Evolutionary conservation across 768 basidiomycete genomes (phyloP).

Genomic region (Podaxis pistillaris): DNA sequence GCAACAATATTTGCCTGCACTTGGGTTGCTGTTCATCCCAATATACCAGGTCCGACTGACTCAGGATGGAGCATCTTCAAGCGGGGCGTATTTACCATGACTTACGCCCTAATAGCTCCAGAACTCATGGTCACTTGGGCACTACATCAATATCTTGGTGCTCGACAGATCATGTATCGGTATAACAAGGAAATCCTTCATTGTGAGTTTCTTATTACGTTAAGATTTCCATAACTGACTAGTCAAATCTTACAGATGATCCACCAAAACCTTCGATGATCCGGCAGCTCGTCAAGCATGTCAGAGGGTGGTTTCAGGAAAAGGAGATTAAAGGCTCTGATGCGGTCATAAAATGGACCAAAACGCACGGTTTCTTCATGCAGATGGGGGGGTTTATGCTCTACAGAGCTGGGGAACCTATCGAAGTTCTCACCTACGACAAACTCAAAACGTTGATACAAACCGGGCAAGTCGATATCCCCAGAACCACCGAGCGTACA

Average conservation of each 20-base stretch:
- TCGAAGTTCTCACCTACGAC: slow-evolving; percentile 7
- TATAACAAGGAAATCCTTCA: not conserved
- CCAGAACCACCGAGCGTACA: slow-evolving; percentile 14
- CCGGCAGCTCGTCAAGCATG: not conserved
- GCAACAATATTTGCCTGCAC: slow-evolving; percentile 14
- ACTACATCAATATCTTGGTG: slow-evolving; percentile 13
- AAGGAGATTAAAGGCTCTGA: not conserved
- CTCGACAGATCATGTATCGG: not conserved
- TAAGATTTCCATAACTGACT: not conserved
- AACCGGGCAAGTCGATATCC: slow-evolving; percentile 8
- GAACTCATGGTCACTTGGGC: slow-evolving; percentile 10
- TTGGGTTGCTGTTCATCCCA: slow-evolving; percentile 15
- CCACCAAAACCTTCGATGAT: too few species aligned
- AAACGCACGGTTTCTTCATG: slow-evolving; percentile 18
- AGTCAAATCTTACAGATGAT: not conserved
- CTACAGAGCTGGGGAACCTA: not conserved
- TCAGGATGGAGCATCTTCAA: not conserved
- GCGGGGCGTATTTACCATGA: slow-evolving; percentile 8
- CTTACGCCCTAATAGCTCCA: slow-evolving; percentile 12
- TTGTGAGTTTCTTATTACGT: not conserved
- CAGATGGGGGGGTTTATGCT: slow-evolving; percentile 18
- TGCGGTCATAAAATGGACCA: slow-evolving; percentile 9
- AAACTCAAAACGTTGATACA: not conserved
- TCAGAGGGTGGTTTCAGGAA: not conserved
- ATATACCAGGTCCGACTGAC: slow-evolving; percentile 5